Evolutionary conservation across 257 asterid genomes (phyloP).

Genomic region (Prunella vulgaris): DNA sequence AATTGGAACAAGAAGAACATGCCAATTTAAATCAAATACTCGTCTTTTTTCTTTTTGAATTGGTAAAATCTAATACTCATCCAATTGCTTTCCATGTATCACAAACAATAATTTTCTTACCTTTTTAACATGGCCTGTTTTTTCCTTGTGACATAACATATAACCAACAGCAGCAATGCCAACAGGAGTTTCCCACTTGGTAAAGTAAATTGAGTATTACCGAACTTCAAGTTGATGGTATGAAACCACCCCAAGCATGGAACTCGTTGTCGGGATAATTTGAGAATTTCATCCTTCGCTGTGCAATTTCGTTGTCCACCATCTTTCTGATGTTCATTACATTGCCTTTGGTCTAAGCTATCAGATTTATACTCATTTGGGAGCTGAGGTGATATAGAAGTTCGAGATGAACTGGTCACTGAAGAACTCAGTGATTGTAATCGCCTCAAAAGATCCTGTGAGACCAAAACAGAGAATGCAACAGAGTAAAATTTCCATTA

Average conservation of each 20-base stretch:
- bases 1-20: neutral
- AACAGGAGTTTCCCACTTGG: conserved; percentile 63
- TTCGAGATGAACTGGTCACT: conserved; percentile 43
- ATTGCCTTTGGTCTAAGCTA: conserved; percentile 27
- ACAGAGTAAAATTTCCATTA: neutral
- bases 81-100: neutral
- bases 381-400: conserved; percentile 34
- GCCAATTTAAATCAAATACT: neutral
- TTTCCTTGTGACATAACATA: conserved; percentile 49
- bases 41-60: no score
- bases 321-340: conserved; percentile 29
- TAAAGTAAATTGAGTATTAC: conserved; percentile 39
- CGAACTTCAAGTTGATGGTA: conserved; percentile 53
- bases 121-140: conserved; percentile 58
- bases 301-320: conserved; percentile 35
- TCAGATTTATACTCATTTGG: conserved; percentile 32
- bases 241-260: conserved; percentile 67
- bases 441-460: conserved; percentile 77
- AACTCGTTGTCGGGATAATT: conserved; percentile 44
- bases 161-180: conserved; percentile 42
- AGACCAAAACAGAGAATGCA: conserved; percentile 15
- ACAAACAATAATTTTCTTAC: conserved; percentile 36
- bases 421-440: conserved; percentile 48
- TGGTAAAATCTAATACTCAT: neutral
- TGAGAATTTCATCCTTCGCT: conserved; percentile 47